phyloP scores from a whole-genome alignment of 352 stramenopile genomes.

The Elongisporangium anandrum region DNA sequence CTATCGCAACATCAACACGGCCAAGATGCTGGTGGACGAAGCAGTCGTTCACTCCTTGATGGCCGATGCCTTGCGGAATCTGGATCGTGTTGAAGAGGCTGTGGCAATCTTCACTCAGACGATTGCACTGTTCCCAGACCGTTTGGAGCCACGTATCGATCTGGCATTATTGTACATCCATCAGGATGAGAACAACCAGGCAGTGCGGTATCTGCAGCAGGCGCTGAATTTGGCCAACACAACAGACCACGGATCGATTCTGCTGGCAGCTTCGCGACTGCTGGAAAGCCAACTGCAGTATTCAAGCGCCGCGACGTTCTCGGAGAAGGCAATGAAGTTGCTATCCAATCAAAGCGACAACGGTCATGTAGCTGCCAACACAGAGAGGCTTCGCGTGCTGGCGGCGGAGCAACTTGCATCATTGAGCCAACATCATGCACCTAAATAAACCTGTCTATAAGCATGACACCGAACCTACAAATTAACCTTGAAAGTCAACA shows the following conservation, averaged over 20 bases:
- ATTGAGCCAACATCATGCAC: not conserved
- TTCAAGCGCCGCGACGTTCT: not conserved
- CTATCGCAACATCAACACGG: not conserved
- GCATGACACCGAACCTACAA: not conserved
- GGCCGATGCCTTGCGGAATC: not conserved
- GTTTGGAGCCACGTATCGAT: not conserved
- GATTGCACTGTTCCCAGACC: not conserved
- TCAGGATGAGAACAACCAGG: not conserved
- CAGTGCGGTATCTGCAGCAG: not conserved
- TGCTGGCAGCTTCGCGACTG: not conserved
- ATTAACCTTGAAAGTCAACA: not conserved
- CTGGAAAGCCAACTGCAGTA: not conserved
- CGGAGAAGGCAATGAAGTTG: not conserved
- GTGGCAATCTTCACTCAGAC: not conserved
- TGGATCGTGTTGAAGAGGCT: not conserved
- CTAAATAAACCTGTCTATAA: not conserved
- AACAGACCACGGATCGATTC: not conserved
- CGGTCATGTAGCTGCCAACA: not conserved
- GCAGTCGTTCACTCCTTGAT: not conserved
- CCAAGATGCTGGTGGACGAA: not conserved
- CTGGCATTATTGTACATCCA: not conserved
- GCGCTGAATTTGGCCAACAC: not conserved
- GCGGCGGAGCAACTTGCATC: not conserved
- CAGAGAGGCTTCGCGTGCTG: not conserved
- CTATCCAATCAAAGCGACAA: not conserved